Conservation (phyloP, 2,329 filamentous ascomycete genomes). For the Talaromyces pinophilus region DNA sequence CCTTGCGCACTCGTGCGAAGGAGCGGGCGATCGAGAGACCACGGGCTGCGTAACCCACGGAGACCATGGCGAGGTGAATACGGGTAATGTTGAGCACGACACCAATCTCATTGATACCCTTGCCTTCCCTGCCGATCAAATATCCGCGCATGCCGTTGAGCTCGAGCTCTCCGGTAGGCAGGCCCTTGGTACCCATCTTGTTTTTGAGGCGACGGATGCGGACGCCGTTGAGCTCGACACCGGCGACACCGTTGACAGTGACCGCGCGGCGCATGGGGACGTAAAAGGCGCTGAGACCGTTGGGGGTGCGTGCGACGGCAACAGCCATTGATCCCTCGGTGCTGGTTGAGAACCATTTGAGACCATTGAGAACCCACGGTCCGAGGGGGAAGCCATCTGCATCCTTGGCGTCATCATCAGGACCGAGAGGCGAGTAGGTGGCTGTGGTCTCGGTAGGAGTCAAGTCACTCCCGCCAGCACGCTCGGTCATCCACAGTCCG, state of each 20-base stretch:
- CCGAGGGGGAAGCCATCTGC: slow-evolving; percentile 49
- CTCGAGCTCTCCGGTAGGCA: slow-evolving; percentile 73
- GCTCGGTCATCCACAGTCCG: slow-evolving; percentile 77
- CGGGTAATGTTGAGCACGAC: slow-evolving; percentile 67
- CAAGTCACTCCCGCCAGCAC: slow-evolving; percentile 68
- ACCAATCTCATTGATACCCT: slow-evolving; percentile 67
- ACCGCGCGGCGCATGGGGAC: slow-evolving; percentile 59
- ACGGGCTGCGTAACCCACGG: slow-evolving; percentile 41
- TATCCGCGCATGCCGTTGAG: slow-evolving; percentile 62
- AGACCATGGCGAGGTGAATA: slow-evolving; percentile 44
- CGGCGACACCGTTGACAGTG: slow-evolving; percentile 19
- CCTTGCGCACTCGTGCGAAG: slow-evolving; percentile 43
- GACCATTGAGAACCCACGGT: slow-evolving; percentile 62
- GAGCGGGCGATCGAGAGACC: slow-evolving; percentile 44
- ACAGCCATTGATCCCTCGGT: slow-evolving; percentile 66
- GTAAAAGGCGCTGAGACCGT: slow-evolving; percentile 61
- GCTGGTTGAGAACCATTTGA: slow-evolving; percentile 69
- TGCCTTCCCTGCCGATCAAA: slow-evolving; percentile 66
- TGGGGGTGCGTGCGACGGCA: slow-evolving; percentile 60
- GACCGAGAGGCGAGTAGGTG: slow-evolving; percentile 28
- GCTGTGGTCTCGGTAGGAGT: slow-evolving; percentile 67
- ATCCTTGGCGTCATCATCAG: slow-evolving; percentile 30
- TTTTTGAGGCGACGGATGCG: slow-evolving; percentile 70
- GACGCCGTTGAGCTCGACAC: slow-evolving; percentile 62
- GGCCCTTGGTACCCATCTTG: slow-evolving; percentile 68